Evolutionary conservation across 2,329 filamentous ascomycete genomes (phyloP).

Genomic region (Zasmidium angulare): DNA sequence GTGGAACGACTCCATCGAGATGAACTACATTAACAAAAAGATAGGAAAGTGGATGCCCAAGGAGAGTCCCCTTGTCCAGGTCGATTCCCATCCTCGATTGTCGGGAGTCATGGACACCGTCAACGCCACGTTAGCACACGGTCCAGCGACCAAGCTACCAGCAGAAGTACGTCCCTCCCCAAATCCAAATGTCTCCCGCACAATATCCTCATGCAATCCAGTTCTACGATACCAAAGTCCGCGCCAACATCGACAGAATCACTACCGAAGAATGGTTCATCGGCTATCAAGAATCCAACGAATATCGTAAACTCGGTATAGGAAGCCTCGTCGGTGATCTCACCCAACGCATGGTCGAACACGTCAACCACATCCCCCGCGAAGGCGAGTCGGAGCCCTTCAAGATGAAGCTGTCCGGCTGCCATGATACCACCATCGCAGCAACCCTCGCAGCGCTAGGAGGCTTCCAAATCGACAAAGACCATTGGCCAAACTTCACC

Average conservation of each 20-base stretch:
- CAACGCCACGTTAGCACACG: constrained; percentile 85
- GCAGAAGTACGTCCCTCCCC: neutral
- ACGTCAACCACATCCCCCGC: constrained; percentile 38
- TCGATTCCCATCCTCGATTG: constrained; percentile 80
- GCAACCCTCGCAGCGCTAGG: constrained; percentile 75
- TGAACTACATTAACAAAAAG: constrained; percentile 76
- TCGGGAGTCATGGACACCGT: constrained; percentile 93
- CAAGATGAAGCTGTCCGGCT: constrained; percentile 78
- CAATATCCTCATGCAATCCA: constrained; percentile 44
- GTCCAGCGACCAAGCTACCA: constrained; percentile 74
- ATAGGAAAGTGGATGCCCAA: constrained; percentile 85
- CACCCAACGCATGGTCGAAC: constrained; percentile 54
- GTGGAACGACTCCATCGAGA: constrained; percentile 66
- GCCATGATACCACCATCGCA: constrained; percentile 91
- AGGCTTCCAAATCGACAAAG: constrained; percentile 64
- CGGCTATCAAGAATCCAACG: constrained; percentile 78
- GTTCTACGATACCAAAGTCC: constrained; percentile 78
- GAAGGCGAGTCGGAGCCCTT: constrained; percentile 51
- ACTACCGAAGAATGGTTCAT: constrained; percentile 89
- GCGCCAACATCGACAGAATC: constrained; percentile 68
- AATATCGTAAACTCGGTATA: constrained; percentile 88
- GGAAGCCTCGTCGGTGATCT: constrained; percentile 82
- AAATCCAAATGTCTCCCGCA: too few species aligned
- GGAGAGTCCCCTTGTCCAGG: constrained; percentile 64
- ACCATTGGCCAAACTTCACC: constrained; percentile 87